Percentiles rank a stretch among this genome's conserved stretches.
phyloP scores from a whole-genome alignment of 495 filamentous ascomycete species.

The Venustampulla echinocandica region DNA sequence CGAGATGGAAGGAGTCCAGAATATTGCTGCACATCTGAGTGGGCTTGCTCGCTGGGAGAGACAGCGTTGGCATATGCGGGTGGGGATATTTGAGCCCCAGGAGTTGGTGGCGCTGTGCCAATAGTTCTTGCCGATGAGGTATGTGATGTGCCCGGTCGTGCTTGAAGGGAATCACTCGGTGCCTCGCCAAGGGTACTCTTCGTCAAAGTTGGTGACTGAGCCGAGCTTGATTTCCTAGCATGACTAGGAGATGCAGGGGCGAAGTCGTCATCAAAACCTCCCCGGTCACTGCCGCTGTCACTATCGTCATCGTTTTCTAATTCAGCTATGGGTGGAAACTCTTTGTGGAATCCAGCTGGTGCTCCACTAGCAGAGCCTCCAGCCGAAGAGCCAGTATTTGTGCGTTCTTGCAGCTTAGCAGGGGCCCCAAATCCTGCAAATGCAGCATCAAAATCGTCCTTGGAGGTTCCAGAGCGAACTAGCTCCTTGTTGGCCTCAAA shows the following conservation, averaged over 20 bases:
- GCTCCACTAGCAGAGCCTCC: conserved; percentile 24
- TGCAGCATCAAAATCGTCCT: conserved; percentile 70
- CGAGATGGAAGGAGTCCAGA: conserved; percentile 56
- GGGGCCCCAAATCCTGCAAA: conserved; percentile 25
- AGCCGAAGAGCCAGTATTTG: conserved; percentile 30
- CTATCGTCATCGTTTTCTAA: conserved; percentile 70
- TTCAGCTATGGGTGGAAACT: conserved; percentile 92
- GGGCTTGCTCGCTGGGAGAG: conserved; percentile 38
- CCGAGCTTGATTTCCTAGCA: conserved; percentile 16
- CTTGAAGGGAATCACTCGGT: conserved; percentile 7
- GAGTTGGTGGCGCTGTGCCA: conserved; percentile 35
- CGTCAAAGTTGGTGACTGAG: conserved; percentile 10
- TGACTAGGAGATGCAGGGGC: conserved; percentile 59
- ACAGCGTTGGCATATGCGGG: conserved; percentile 52
- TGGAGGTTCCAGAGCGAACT: conserved; percentile 34
- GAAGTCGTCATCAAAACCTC: conserved; percentile 89
- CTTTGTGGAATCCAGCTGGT: conserved; percentile 43
- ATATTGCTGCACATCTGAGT: conserved; percentile 36
- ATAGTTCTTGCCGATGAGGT: conserved; percentile 13
- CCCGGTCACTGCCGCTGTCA: conserved; percentile 68
- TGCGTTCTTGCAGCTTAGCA: conserved; percentile 29
- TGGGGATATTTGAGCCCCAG: conserved; percentile 54
- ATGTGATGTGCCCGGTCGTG: conserved; percentile 14
- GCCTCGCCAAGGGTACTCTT: neutral
- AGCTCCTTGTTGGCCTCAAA: conserved; percentile 22